These are phyloP conservation scores for Phytophthora fragariae DNA, from an alignment of 352 stramenopile genomes.

Conservation along the genomic window DNA sequence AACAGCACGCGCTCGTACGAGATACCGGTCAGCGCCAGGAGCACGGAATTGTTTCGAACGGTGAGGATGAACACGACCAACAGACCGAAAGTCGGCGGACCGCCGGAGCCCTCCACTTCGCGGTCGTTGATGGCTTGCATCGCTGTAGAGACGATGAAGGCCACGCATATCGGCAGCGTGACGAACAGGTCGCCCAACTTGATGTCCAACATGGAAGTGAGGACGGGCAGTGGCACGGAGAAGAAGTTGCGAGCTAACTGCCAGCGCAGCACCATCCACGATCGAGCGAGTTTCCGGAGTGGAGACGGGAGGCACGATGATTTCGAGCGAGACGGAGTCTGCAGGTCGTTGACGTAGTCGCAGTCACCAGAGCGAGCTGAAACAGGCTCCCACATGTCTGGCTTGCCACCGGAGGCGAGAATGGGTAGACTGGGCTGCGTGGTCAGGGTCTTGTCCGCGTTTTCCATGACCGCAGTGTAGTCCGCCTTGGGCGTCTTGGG, in stretches of 20 bases:
- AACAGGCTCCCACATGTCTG: conserved; percentile 24
- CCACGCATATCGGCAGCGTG: conserved; percentile 31
- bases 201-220: conserved; percentile 42
- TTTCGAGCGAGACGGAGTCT: conserved; percentile 16
- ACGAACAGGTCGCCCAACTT: conserved; percentile 50
- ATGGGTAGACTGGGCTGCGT: conserved; percentile 28
- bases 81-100: conserved; percentile 40
- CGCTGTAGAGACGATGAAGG: conserved; percentile 31
- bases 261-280: conserved; percentile 42
- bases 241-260: conserved; percentile 39
- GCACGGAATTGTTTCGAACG: conserved; percentile 59
- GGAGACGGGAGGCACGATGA: conserved; percentile 9
- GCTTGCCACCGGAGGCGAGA: conserved; percentile 13
- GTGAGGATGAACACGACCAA: conserved; percentile 50
- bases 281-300: conserved; percentile 26
- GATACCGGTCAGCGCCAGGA: conserved; percentile 51
- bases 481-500: conserved; percentile 30
- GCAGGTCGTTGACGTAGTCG: conserved; percentile 30
- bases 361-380: conserved; percentile 24
- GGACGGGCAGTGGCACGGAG: conserved; percentile 30
- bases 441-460: conserved; percentile 14
- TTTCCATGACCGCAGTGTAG: conserved; percentile 12
- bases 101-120: conserved; percentile 27
- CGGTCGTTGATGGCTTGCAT: conserved; percentile 22
- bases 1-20: conserved; percentile 61